Evolutionary conservation across 164 flowering plant genomes (phyloP), one percentile per base, ranked within the genome.

Genomic region (grape (Vitis vinifera)): DNA sequence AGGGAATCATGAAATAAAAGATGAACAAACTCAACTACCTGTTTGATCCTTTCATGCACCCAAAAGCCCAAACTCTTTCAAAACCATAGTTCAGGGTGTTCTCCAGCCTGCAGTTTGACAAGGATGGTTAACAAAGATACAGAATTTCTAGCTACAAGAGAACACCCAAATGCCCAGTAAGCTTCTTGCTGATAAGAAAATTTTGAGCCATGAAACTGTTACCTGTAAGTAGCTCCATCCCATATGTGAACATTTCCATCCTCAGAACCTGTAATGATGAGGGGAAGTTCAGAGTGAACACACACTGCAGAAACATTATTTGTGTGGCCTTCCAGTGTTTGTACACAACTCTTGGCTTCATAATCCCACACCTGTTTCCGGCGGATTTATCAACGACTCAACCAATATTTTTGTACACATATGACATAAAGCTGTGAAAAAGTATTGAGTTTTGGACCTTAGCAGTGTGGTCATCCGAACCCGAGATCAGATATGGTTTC

Each of bases 391-490:
- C 9, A 13, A 15, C 2, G 3, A 57, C 9, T 16, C 9, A 57
- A 15, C 10, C 59, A 57, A 15, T 8, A 2, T 17, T 17, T 12
- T 23, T 23, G 23, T 23, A 23, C 0, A 23, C 23, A 23, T 23
- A 23, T 23, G 23, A 23, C 23, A 23, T 23, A 23, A 23, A 23
- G 23, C 23, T 31, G 0, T 31, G 44, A 31, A 31, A 31, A 57
- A 57, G 17, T 15, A 15, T 61, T 29, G 29, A 31, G 44, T 31
- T 31, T 31, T 62, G 37, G 15, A 82, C 85, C 83, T 79, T 82
- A 56, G 83, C 85, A 23, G 85, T 79, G 51, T 77, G 82, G 67
- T 82, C 85, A 73, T 82, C 85, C 59, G 85, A 82, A 59, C 85
- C 85, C 55, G 77, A 77, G 10, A 82, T 73, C 11, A 82, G 55